A percentile compares a stretch with the other conserved stretches of the same genome.
These are phyloP conservation scores for Pleodorina starrii DNA, from an alignment of 139 green algal species.

Conservation along the genomic window DNA sequence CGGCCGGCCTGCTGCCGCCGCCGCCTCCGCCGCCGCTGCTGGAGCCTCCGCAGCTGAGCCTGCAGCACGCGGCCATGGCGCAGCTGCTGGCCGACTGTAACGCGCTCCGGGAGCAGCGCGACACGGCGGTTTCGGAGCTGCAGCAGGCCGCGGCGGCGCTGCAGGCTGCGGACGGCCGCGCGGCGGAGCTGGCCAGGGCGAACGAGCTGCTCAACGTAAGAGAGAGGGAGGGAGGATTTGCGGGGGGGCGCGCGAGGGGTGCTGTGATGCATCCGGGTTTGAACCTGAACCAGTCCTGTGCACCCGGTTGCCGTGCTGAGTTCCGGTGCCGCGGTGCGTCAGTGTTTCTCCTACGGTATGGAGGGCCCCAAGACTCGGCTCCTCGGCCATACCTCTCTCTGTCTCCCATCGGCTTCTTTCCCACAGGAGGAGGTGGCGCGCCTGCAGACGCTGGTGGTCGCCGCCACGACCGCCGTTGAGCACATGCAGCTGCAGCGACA, in stretches of 20 bases:
- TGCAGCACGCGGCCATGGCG: not conserved
- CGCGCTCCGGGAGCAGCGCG: constrained; percentile 8
- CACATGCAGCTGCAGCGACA: constrained; percentile 13
- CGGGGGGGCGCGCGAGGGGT: too few relatives aligned
- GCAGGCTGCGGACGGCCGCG: not conserved
- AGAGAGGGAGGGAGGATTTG: not conserved
- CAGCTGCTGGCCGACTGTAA: constrained; percentile 20
- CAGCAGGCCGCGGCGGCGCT: not conserved
- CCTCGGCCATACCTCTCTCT: too few relatives aligned
- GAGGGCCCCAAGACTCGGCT: too few relatives aligned
- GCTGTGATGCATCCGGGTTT: too few relatives aligned
- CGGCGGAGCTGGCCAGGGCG: not conserved
- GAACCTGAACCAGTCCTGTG: too few relatives aligned
- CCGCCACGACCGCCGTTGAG: not conserved
- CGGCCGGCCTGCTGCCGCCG: not conserved
- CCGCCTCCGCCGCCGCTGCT: too few relatives aligned
- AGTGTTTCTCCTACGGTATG: not conserved
- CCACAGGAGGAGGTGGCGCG: constrained; percentile 9
- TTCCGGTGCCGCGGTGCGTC: too few relatives aligned
- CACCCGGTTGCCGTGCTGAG: not conserved
- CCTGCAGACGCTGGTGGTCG: not conserved
- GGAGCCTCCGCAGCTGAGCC: not conserved
- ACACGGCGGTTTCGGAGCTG: constrained; percentile 11
- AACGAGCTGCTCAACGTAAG: not conserved
- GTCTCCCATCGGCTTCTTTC: too few relatives aligned